Evolutionary conservation across 1,284 basidiomycete species (phyloP), one percentile per base, ranked within the genome.

Genomic region (Taiwanofungus camphoratus): DNA sequence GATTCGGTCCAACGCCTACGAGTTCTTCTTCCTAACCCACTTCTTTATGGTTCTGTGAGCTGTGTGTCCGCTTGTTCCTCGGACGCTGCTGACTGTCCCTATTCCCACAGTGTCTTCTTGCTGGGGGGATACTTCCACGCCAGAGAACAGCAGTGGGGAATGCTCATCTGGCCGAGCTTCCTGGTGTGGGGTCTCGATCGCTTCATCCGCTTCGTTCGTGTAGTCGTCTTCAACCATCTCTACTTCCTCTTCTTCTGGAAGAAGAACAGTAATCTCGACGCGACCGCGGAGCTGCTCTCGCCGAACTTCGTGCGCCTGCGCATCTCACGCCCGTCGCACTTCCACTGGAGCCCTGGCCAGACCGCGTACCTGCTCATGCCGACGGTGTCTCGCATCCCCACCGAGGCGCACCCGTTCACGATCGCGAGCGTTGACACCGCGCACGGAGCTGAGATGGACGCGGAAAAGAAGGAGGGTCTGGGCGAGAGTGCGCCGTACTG

Each of bases 151-250:
- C 42, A 36, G 16, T 32, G 42, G 24, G 50, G 44, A 3, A 16
- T 13, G 2, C 74, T 72, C 49, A 53, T 76, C 21, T 77, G 76
- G 75, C 78, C 80, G 3, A 67, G 70, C 1, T 70, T 82, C 60
- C 61, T 82, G 51, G 57, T 85, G 24, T 87, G 82, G 82, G 79
- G 65, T 0, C 57, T 82, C 36, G 84, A 87, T 57, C 74, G 82
- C 20, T 44, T 73, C 29, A 52, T 81, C 42, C 75, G 81, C 11
- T 18, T 71, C 13, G 45, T 68, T 8, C 74, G 79, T 13, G 57
- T 83, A 5, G 49, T 77, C 36, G 48, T 71, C 26, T 69, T 70
- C 62, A 85, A 84, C 61, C 64, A 70, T 51, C 65, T 59, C 20
- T 69, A 64, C 58, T 66, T 68, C 48, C 62, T 53, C 31, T 58